Conservation (phyloP, 495 filamentous ascomycete genomes). For the Aspergillus leporis region DNA sequence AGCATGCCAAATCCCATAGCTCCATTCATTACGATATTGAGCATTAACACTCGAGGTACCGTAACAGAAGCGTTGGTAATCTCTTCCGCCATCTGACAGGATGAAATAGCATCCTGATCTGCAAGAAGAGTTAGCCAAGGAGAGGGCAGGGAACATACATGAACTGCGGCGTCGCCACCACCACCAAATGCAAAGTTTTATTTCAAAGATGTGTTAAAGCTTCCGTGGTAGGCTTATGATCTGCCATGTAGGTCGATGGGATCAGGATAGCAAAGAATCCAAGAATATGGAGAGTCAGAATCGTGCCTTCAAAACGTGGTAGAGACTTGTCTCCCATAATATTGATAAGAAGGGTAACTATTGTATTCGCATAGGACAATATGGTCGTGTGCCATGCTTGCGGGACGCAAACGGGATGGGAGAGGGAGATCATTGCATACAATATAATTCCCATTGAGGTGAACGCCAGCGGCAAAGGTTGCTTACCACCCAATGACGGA, state of each 20-base stretch:
- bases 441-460: conserved; percentile 35
- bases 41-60: conserved; percentile 34
- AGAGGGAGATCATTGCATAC: conserved; percentile 39
- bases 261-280: conserved; percentile 48
- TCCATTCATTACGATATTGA: conserved; percentile 39
- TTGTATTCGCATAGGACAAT: conserved; percentile 38
- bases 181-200: conserved; percentile 16
- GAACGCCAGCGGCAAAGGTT: conserved; percentile 38
- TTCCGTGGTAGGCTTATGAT: conserved; percentile 33
- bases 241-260: conserved; percentile 38
- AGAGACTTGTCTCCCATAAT: conserved; percentile 35
- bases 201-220: conserved; percentile 41
- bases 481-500: conserved; percentile 38
- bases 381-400: conserved; percentile 49
- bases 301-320: conserved; percentile 46
- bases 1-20: conserved; percentile 42
- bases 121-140: background rate
- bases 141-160: conserved; percentile 9
- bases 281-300: conserved; percentile 45
- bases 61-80: conserved; percentile 38
- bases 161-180: conserved; percentile 53
- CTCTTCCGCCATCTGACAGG: conserved; percentile 39
- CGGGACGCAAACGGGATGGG: conserved; percentile 30
- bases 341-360: conserved; percentile 37
- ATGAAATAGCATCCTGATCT: background rate